Base-by-base conservation (phyloP, 2,329 filamentous ascomycete genomes). In the Acrodontium crateriforme region DNA sequence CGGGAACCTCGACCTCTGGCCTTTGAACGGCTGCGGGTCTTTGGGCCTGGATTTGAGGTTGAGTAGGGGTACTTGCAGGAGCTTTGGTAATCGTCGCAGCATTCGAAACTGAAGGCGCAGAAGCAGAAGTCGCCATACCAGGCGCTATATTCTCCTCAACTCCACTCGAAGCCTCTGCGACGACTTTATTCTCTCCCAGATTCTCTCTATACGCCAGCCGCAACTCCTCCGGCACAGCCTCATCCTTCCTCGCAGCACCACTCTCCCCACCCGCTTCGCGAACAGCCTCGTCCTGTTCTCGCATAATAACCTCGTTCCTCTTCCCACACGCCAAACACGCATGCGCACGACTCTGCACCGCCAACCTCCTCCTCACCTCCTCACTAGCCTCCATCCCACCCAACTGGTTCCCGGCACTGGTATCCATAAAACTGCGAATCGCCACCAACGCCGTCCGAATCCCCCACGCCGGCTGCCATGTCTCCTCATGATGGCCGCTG, bases 391-490 rank as follows among this genome's bases (percentile, higher is more conserved):
- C 85, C 44, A 95, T 63, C 0, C 89, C 89, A 9, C 89, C 89
- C 2, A 98, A 63, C 60, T 95, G 89, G 1, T 89, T 89, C 42
- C 71, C 73, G 6, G 80, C 74, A 42, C 87, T 81, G 3, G 78
- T 85, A 52, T 91, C 84, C 84, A 98, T 95, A 55, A 94, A 94
- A 42, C 72, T 78, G 30, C 89, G 63, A 26, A 95, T 71, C 5
- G 73, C 74, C 4, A 73, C 63, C 31, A 98, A 60, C 10, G 89
- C 87, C 3, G 89, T 95, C 34, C 89, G 69, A 7, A 98, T 78
- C 0, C 89, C 89, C 89, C 89, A 98, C 1, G 89, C 89, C 0
- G 89, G 89, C 65, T 94, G 87, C 89, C 89, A 98, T 10, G 82
- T 92, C 61, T 95, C 89, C 54, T 95, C 89, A 58, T 98, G 89